phyloP scores from a whole-genome alignment of 257 asterid species.

The Solanum pinnatisectum region DNA sequence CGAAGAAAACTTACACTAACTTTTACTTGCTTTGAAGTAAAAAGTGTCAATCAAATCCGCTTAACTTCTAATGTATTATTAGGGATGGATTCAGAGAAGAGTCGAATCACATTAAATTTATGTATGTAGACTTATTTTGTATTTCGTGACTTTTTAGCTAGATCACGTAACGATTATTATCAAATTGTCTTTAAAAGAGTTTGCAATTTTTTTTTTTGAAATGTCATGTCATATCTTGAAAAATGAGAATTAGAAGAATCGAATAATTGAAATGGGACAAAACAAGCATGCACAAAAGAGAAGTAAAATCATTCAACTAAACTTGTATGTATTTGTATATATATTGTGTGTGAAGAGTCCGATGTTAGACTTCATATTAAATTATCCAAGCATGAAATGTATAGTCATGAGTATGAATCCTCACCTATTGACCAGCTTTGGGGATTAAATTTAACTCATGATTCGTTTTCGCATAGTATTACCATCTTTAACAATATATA shows the following conservation, averaged over 20 bases:
- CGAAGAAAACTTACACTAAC: background rate
- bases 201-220: background rate
- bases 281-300: background rate
- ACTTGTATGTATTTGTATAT: background rate
- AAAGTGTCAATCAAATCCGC: accelerated
- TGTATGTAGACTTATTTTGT: accelerated
- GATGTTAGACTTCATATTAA: background rate
- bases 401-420: background rate
- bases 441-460: background rate
- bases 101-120: background rate
- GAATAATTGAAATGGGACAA: background rate
- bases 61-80: background rate
- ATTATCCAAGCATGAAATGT: background rate
- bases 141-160: background rate
- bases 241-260: background rate
- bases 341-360: background rate
- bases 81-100: accelerated
- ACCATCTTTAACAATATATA: background rate
- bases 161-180: background rate
- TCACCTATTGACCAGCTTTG: background rate
- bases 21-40: background rate
- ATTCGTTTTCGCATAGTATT: background rate
- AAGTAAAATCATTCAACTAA: background rate
- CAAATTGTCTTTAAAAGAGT: background rate
- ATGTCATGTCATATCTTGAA: background rate